Percentiles rank a stretch among this genome's conserved stretches.
phyloP scores from a whole-genome alignment of 352 stramenopile genomes.

The Phytopythium vexans region DNA sequence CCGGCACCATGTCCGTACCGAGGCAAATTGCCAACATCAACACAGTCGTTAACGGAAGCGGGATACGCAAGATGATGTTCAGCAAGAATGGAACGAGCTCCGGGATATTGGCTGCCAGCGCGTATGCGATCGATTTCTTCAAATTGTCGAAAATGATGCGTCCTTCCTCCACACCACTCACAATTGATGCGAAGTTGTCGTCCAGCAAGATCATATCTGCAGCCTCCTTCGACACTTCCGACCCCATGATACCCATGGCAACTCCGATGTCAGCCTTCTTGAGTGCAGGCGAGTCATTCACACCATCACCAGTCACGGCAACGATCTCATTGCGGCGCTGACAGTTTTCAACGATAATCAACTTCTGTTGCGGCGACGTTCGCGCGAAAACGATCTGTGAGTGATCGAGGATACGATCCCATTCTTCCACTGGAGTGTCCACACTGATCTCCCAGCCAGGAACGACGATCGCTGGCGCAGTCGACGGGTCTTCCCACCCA shows the following conservation, averaged over 20 bases:
- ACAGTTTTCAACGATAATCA: conserved; percentile 93
- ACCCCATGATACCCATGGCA: conserved; percentile 97
- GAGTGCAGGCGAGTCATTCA: conserved; percentile 97
- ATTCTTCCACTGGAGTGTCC: conserved; percentile 76
- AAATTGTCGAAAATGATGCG: conserved; percentile 95
- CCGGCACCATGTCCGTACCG: conserved; percentile 90
- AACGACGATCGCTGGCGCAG: conserved; percentile 80
- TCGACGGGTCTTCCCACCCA: conserved; percentile 74
- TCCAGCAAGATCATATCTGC: conserved; percentile 96
- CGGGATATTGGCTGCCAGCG: conserved; percentile 89
- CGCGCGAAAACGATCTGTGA: conserved; percentile 96
- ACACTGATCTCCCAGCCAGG: conserved; percentile 78
- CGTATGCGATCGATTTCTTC: conserved; percentile 94
- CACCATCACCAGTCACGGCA: conserved; percentile 96
- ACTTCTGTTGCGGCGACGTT: conserved; percentile 93
- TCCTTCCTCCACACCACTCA: conserved; percentile 93
- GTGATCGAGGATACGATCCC: conserved; percentile 82
- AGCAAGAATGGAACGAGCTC: conserved; percentile 85
- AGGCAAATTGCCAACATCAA: conserved; percentile 92
- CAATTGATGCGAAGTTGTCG: conserved; percentile 98
- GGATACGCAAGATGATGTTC: conserved; percentile 85
- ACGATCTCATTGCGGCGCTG: conserved; percentile 87
- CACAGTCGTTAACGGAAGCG: conserved; percentile 86
- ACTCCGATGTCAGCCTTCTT: conserved; percentile 98
- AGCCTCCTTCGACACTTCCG: conserved; percentile 93